phyloP scores from a whole-genome alignment of 2,329 filamentous ascomycete species.

The Apiospora sp. region DNA sequence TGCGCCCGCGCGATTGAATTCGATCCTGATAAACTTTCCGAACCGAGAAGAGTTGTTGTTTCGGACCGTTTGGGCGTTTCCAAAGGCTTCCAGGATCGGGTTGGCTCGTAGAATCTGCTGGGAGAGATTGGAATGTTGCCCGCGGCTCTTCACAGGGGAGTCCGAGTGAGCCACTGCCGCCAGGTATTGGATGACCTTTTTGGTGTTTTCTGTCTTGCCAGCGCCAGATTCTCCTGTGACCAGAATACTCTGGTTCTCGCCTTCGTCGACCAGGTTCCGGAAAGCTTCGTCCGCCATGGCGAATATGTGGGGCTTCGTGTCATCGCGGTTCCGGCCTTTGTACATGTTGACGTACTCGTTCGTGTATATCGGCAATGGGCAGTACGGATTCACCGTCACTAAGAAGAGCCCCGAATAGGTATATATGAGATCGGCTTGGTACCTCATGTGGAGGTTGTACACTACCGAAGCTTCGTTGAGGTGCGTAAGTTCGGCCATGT shows the following conservation, averaged over 20 bases:
- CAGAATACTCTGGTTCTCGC: constrained; percentile 94
- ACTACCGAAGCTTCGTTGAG: constrained; percentile 98
- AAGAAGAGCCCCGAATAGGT: constrained; percentile 97
- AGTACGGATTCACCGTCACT: constrained; percentile 97
- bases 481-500: constrained; percentile 98
- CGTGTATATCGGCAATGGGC: constrained; percentile 90
- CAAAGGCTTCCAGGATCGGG: constrained; percentile 96
- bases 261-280: constrained; percentile 92
- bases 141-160: constrained; percentile 68
- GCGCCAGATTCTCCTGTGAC: constrained; percentile 98
- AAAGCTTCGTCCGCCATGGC: constrained; percentile 98
- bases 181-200: constrained; percentile 98
- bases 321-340: constrained; percentile 87
- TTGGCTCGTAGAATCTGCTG: constrained; percentile 97
- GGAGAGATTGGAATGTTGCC: constrained; percentile 81
- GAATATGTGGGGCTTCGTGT: constrained; percentile 96
- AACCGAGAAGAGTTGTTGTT: constrained; percentile 99
- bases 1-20: constrained; percentile 86
- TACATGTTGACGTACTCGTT: constrained; percentile 99
- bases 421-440: constrained; percentile 95
- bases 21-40: constrained; percentile 98
- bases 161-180: constrained; percentile 92
- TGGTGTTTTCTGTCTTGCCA: constrained; percentile 98
- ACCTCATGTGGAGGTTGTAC: constrained; percentile 94
- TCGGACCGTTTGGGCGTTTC: constrained; percentile 95